A percentile compares a stretch with the other conserved stretches of the same genome.
These are phyloP conservation scores for Quambalaria eucalypti DNA, from an alignment of 1,284 basidiomycete species.

Conservation along the genomic window DNA sequence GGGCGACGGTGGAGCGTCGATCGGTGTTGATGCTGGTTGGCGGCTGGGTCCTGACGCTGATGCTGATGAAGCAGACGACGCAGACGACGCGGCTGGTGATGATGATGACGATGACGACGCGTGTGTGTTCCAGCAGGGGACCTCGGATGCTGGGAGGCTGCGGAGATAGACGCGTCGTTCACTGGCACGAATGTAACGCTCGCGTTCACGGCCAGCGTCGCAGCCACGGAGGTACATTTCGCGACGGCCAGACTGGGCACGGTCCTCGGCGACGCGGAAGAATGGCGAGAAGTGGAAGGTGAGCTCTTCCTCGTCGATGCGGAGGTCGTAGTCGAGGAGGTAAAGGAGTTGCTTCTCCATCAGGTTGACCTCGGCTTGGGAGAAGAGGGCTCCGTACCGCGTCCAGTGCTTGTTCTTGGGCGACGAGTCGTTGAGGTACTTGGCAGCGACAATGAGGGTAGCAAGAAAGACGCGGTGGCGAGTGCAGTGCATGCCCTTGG, in stretches of 20 bases:
- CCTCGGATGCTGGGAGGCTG: slow-evolving; percentile 36
- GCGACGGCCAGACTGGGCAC: slow-evolving; percentile 38
- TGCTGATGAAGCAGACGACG: slow-evolving; percentile 1
- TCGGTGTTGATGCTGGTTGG: neutral
- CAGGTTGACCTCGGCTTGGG: slow-evolving; percentile 64
- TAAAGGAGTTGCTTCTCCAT: slow-evolving; percentile 75
- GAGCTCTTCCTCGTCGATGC: slow-evolving; percentile 45
- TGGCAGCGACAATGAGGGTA: slow-evolving; percentile 86
- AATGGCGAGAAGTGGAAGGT: slow-evolving; percentile 44
- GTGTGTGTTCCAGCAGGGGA: slow-evolving; percentile 38
- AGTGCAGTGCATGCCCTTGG: slow-evolving; percentile 85
- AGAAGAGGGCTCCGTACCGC: slow-evolving; percentile 63
- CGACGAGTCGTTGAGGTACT: slow-evolving; percentile 88
- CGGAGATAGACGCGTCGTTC: slow-evolving; percentile 41
- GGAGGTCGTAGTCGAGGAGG: slow-evolving; percentile 46
- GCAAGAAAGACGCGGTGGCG: slow-evolving; percentile 92
- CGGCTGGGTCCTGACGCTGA: too few species aligned
- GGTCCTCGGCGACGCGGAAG: slow-evolving; percentile 41
- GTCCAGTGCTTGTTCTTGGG: slow-evolving; percentile 73
- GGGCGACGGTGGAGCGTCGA: slow-evolving; percentile 9
- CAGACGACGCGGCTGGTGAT: slow-evolving; percentile 8
- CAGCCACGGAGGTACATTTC: slow-evolving; percentile 44
- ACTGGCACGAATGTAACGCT: slow-evolving; percentile 39
- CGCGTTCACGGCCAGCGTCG: slow-evolving; percentile 41
- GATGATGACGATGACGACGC: slow-evolving; percentile 5